Conservation (phyloP, 306 rosid species). For the Ziziphus jujuba region DNA sequence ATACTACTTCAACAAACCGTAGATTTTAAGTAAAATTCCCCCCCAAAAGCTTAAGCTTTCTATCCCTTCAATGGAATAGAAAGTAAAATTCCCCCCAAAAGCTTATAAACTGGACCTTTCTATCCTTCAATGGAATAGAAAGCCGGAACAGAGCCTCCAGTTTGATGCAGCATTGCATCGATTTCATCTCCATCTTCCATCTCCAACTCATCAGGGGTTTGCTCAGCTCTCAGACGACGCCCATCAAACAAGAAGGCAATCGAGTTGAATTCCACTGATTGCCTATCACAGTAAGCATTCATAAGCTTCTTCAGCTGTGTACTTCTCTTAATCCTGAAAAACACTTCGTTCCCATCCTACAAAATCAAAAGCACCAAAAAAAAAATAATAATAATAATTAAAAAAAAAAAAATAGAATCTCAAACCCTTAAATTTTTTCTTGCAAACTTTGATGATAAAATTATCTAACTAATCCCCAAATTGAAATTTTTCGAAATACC, state of each 20-base stretch:
- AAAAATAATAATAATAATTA: too few species aligned
- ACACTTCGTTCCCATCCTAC: slow-evolving; percentile 82
- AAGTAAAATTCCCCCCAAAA: too few species aligned
- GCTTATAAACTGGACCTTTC: too few species aligned
- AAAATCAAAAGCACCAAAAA: slow-evolving; percentile 11
- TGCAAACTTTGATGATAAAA: too few species aligned
- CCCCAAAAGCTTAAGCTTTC: too few species aligned
- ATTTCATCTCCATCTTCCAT: slow-evolving; percentile 94
- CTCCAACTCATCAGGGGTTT: slow-evolving; percentile 85
- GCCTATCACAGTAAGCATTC: slow-evolving; percentile 79
- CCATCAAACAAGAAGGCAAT: slow-evolving; percentile 83
- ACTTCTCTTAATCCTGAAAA: slow-evolving; percentile 78
- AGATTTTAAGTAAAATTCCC: too few species aligned
- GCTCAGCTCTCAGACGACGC: slow-evolving; percentile 69
- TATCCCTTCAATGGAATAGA: too few species aligned
- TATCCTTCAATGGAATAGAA: neutral
- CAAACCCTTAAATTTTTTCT: too few species aligned
- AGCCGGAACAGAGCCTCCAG: slow-evolving; percentile 47
- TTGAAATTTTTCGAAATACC: too few species aligned
- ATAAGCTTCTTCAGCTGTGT: slow-evolving; percentile 71
- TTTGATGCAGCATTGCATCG: slow-evolving; percentile 85
- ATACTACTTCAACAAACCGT: too few species aligned
- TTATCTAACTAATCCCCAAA: too few species aligned
- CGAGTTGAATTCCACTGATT: slow-evolving; percentile 63
- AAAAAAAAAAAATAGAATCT: too few species aligned